phyloP scores from a whole-genome alignment of 176 grass and related monocot species.

The Ampelocalamus luodianensis region DNA sequence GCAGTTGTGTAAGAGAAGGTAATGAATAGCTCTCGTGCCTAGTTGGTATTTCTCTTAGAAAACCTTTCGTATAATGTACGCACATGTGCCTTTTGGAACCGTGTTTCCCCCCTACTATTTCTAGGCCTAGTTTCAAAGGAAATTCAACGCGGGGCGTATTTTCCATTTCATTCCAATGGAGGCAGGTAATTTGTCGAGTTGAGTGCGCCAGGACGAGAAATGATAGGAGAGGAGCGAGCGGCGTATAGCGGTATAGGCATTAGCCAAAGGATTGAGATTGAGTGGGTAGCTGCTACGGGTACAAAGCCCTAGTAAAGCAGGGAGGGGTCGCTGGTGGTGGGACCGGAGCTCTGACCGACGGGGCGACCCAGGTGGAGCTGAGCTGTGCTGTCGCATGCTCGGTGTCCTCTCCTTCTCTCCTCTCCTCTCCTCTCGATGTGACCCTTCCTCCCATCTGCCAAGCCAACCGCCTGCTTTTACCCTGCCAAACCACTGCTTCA shows the following conservation, averaged over 20 bases:
- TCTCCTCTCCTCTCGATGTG: slow-evolving; percentile 39
- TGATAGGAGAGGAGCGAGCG: not conserved
- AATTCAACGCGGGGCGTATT: too few relatives aligned
- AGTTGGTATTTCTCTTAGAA: not conserved
- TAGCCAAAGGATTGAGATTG: not conserved
- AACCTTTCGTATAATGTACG: too few relatives aligned
- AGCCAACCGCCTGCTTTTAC: slow-evolving; percentile 30
- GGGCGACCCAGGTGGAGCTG: slow-evolving; percentile 28
- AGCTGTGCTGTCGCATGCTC: slow-evolving; percentile 45
- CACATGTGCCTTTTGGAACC: too few relatives aligned
- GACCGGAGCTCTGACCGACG: slow-evolving; percentile 26
- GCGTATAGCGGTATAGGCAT: not conserved
- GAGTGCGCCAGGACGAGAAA: too few relatives aligned
- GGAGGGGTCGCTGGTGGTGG: slow-evolving; percentile 1
- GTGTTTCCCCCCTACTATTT: too few relatives aligned
- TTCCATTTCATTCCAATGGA: too few relatives aligned
- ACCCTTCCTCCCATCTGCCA: slow-evolving; percentile 30
- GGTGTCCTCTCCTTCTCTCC: not conserved
- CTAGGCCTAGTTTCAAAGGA: too few relatives aligned
- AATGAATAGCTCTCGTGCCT: not conserved
- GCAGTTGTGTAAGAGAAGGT: too few relatives aligned
- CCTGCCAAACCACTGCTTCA: not conserved
- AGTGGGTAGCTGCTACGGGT: not conserved
- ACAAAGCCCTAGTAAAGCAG: too few relatives aligned
- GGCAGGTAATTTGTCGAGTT: too few relatives aligned